phyloP scores from a whole-genome alignment of 192 early-diverging fungal genomes.

The Coemansia sp. region DNA sequence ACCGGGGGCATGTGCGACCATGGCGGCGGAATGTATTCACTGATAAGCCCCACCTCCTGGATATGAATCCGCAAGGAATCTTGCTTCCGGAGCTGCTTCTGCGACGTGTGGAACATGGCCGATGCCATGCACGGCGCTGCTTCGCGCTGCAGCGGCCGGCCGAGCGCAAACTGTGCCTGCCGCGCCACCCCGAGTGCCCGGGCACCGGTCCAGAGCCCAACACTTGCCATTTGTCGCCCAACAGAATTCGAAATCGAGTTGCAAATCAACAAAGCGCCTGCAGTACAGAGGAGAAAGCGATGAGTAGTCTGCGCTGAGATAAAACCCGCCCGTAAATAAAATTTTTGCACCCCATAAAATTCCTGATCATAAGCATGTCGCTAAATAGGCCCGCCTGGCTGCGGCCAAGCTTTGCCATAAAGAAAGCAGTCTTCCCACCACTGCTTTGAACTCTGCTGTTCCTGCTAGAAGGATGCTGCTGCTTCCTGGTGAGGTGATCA shows the following conservation, averaged over 20 bases:
- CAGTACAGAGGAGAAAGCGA: too few species aligned
- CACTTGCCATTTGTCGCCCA: slow-evolving; percentile 13
- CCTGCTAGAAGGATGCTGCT: not conserved
- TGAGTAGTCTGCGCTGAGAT: too few species aligned
- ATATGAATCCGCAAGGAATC: slow-evolving; percentile 22
- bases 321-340: too few species aligned
- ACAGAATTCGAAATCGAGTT: not conserved
- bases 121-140: too few species aligned
- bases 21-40: slow-evolving; percentile 8
- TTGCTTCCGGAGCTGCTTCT: not conserved
- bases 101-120: too few species aligned
- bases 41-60: slow-evolving; percentile 30
- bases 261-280: too few species aligned
- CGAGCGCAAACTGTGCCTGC: not conserved
- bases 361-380: too few species aligned
- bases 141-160: not conserved
- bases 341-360: too few species aligned
- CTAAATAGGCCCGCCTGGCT: too few species aligned
- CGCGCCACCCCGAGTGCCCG: not conserved
- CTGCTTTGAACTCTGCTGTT: too few species aligned
- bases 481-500: slow-evolving; percentile 21
- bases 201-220: slow-evolving; percentile 8
- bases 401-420: too few species aligned
- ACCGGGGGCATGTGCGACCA: slow-evolving; percentile 8
- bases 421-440: too few species aligned